Evolutionary conservation across 176 grass and related monocot genomes (phyloP), one percentile per base, ranked within the genome.

Genomic region (Dendrocalamus sinicus): DNA sequence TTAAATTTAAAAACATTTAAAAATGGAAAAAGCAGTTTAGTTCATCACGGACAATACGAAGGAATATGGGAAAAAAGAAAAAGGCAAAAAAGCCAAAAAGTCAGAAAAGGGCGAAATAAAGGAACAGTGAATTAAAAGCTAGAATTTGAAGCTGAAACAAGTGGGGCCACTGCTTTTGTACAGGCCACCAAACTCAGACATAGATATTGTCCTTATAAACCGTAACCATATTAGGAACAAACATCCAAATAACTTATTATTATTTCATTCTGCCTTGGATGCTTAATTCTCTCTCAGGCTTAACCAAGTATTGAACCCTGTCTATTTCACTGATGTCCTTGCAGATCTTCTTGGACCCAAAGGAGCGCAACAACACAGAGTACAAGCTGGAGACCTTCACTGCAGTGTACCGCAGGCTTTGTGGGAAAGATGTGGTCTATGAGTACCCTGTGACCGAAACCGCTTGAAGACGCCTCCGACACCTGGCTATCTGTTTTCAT

Each of bases 271-370:
- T 11, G 57, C 22, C 57, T 60, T 1, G 8, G 22, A 23, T 60
- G 57, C 57, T 10, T 23, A n/a, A n/a, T 60, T 11, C 2, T 60
- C 9, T 11, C 22, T 23, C 22, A 23, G 57, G 57, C 3, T 23
- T 60, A 60, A 60, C 9, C 3, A 60, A 60, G 57, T 23, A 60
- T 59, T 23, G 22, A 60, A 60, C 57, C 22, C 57, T 11, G 22
- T 12, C 22, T 60, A 60, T 60, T 23, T 60, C 9, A 11, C 22
- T 1, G 22, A 32, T 77, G 35, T 24, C 66, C 50, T 43, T 28
- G n/a, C 81, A 95, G 93, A 95, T 95, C 47, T 95, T 90, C 52
- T 75, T 95, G 79, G 93, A 92, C 66, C 93, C 90, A 0, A 95
- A 95, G 86, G 93, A 95, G 83, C 57, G 93, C 37, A 95, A 95